Conservation (phyloP, 2,329 filamentous ascomycete genomes). For the Mariannaea sp. region DNA sequence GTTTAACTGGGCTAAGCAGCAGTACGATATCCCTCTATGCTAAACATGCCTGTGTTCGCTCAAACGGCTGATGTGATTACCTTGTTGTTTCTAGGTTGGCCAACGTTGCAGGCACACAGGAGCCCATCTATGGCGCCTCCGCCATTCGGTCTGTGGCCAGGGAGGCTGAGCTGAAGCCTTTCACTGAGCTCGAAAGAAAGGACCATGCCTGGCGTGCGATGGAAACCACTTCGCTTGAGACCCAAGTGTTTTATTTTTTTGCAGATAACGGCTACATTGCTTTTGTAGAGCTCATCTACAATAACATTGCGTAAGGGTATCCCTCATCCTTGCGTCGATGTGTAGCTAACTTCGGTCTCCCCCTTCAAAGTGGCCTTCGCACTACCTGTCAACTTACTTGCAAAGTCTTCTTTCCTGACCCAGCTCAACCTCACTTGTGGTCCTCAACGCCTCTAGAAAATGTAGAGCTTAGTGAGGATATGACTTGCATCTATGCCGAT, state of each 20-base stretch:
- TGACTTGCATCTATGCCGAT: slow-evolving; percentile 82
- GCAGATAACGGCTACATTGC: slow-evolving; percentile 76
- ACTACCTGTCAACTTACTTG: slow-evolving; percentile 92
- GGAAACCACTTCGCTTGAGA: slow-evolving; percentile 90
- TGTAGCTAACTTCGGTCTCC: slow-evolving; percentile 18
- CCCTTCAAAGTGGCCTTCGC: slow-evolving; percentile 72
- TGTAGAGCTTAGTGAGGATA: slow-evolving; percentile 82
- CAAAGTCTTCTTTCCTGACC: slow-evolving; percentile 84
- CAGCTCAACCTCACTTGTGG: slow-evolving; percentile 78
- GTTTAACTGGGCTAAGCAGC: slow-evolving; percentile 95
- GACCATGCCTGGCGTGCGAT: slow-evolving; percentile 84
- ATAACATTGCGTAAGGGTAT: slow-evolving; percentile 85
- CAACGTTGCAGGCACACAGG: slow-evolving; percentile 91
- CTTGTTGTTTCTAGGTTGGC: slow-evolving; percentile 55
- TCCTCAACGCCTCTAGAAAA: slow-evolving; percentile 79
- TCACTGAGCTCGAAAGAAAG: slow-evolving; percentile 76
- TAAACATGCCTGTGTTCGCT: neutral
- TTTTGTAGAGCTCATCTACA: slow-evolving; percentile 93
- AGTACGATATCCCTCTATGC: slow-evolving; percentile 58
- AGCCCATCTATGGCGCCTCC: slow-evolving; percentile 90
- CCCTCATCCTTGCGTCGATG: neutral
- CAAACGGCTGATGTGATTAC: slow-evolving; percentile 17
- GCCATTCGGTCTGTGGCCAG: slow-evolving; percentile 85
- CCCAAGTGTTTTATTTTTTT: slow-evolving; percentile 90
- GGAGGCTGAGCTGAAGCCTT: slow-evolving; percentile 77